phyloP scores from a whole-genome alignment of 257 asterid genomes.

The Dorcoceras hygrometricum region DNA sequence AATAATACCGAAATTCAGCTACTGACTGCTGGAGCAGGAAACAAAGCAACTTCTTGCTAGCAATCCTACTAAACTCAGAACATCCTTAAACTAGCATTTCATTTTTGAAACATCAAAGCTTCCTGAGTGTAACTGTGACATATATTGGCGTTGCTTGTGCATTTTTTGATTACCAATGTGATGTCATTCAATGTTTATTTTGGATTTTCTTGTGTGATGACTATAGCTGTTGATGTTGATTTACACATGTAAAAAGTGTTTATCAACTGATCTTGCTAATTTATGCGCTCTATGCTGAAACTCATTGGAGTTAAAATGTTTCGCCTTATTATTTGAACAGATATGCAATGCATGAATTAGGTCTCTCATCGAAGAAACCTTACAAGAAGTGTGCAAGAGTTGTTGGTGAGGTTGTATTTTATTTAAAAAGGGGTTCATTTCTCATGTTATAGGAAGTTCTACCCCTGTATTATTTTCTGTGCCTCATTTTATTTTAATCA shows the following conservation, averaged over 20 bases:
- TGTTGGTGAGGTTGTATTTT: conserved; percentile 85
- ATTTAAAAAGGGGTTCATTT: conserved; percentile 19
- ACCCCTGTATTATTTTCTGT: background rate
- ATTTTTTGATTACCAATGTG: background rate
- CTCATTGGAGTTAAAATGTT: conserved; percentile 1
- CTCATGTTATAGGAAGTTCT: conserved; percentile 3
- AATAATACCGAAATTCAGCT: background rate
- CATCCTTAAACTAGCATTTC: background rate
- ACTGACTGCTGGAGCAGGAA: background rate
- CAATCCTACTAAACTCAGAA: background rate
- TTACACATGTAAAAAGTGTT: conserved; percentile 4
- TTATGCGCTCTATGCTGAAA: conserved; percentile 6
- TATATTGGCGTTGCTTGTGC: background rate
- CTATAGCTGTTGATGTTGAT: background rate
- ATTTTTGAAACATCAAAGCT: background rate
- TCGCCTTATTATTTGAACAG: conserved; percentile 35
- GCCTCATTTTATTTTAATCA: conserved; percentile 2
- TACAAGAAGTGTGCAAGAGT: conserved; percentile 97
- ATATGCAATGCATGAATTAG: conserved; percentile 95
- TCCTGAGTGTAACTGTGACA: background rate
- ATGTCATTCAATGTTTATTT: background rate
- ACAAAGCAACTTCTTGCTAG: background rate
- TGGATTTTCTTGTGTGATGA: background rate
- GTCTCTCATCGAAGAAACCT: conserved; percentile 89
- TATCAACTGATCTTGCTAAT: background rate